Percentiles rank a stretch among this genome's conserved stretches.
These are phyloP conservation scores for Chaetomidium leptoderma DNA, from an alignment of 495 filamentous ascomycete genomes.

Conservation along the genomic window DNA sequence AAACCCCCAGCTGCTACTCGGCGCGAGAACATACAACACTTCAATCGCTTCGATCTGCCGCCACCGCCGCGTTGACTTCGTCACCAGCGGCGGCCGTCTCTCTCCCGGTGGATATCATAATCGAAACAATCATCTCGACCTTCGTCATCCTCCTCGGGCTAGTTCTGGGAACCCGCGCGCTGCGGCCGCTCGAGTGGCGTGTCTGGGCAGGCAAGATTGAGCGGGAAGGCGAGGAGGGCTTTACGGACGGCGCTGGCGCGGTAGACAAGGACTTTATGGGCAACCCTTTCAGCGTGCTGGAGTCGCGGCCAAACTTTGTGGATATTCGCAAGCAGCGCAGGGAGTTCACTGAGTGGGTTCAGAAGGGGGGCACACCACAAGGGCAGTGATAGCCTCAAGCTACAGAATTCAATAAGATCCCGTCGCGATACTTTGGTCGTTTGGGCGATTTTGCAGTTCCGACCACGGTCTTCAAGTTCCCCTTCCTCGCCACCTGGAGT, in stretches of 20 bases:
- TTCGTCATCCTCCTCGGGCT: slow-evolving; percentile 64
- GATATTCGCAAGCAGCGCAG: slow-evolving; percentile 63
- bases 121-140: slow-evolving; percentile 72
- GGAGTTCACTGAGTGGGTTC: slow-evolving; percentile 73
- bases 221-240: slow-evolving; percentile 64
- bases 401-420: background rate
- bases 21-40: slow-evolving; percentile 77
- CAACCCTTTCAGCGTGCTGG: slow-evolving; percentile 48
- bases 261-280: slow-evolving; percentile 48
- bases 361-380: slow-evolving; percentile 25
- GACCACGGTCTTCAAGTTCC: background rate
- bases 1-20: slow-evolving; percentile 65
- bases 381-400: slow-evolving; percentile 1
- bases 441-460: background rate
- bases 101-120: slow-evolving; percentile 70
- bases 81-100: slow-evolving; percentile 32
- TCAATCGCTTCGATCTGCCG: slow-evolving; percentile 52
- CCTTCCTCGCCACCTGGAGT: background rate
- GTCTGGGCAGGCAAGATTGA: slow-evolving; percentile 83
- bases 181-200: slow-evolving; percentile 75
- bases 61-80: slow-evolving; percentile 45
- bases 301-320: slow-evolving; percentile 46
- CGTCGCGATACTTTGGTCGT: background rate
- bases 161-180: slow-evolving; percentile 61
- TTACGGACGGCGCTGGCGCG: slow-evolving; percentile 63